phyloP scores from a whole-genome alignment of 2,329 filamentous ascomycete genomes.

The Botrytis tulipae region DNA sequence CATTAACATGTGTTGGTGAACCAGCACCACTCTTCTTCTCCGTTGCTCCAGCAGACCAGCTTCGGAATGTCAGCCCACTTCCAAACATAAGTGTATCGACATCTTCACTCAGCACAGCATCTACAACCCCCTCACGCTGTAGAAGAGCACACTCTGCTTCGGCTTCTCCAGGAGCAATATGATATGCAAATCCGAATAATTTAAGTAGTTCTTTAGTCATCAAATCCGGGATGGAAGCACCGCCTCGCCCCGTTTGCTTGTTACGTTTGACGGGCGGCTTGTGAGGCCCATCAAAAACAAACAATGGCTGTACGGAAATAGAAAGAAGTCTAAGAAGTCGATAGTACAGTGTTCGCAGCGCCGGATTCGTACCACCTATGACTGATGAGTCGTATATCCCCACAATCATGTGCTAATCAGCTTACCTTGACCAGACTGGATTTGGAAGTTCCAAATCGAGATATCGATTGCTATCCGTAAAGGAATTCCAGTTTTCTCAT shows the following conservation, averaged over 20 bases:
- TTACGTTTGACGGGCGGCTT: conserved; percentile 88
- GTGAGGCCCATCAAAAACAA: conserved; percentile 85
- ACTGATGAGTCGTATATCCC: conserved; percentile 22
- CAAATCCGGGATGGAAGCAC: conserved; percentile 66
- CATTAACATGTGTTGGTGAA: conserved; percentile 77
- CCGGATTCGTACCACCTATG: conserved; percentile 79
- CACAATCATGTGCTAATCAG: conserved; percentile 8
- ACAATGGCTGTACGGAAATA: conserved; percentile 79
- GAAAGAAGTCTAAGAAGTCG: conserved; percentile 75
- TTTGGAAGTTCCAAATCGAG: conserved; percentile 96
- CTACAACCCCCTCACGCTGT: conserved; percentile 78
- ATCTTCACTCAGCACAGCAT: conserved; percentile 93
- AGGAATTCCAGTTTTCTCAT: conserved; percentile 67
- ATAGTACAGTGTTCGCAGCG: conserved; percentile 89
- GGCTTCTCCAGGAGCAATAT: conserved; percentile 90
- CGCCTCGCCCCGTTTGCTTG: conserved; percentile 64
- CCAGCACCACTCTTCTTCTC: conserved; percentile 64
- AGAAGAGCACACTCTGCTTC: conserved; percentile 93
- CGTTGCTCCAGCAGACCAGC: conserved; percentile 63
- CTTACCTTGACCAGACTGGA: conserved; percentile 72
- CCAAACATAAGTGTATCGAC: conserved; percentile 98
- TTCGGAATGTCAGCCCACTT: conserved; percentile 72
- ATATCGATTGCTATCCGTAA: conserved; percentile 89
- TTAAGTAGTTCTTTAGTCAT: conserved; percentile 81
- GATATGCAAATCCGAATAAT: conserved; percentile 78